These are phyloP conservation scores for Bothriochloa decipiens DNA, from an alignment of 176 grass and related monocot species.

Conservation along the genomic window DNA sequence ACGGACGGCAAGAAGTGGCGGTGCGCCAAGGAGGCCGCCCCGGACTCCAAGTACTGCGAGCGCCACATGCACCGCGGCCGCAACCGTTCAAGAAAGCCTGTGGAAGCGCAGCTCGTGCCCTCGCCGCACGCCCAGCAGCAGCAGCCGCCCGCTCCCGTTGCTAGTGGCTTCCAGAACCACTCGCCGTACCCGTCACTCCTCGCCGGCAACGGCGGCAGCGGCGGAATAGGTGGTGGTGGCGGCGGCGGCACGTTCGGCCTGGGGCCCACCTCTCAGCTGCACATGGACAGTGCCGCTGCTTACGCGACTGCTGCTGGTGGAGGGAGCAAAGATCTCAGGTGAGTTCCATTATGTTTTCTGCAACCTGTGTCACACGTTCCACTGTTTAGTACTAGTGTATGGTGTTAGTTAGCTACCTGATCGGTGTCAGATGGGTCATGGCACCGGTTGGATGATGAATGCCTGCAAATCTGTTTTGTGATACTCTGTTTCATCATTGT, in stretches of 20 bases:
- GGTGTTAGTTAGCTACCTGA: not conserved
- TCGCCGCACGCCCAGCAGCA: constrained; percentile 28
- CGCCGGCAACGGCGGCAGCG: not conserved
- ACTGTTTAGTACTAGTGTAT: not conserved
- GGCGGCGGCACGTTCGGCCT: constrained; percentile 33
- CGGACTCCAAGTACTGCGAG: constrained; percentile 96
- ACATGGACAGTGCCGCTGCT: constrained; percentile 46
- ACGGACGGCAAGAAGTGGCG: constrained; percentile 99
- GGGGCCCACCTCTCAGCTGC: constrained; percentile 52
- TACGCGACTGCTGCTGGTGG: constrained; percentile 48
- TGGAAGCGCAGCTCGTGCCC: constrained; percentile 77
- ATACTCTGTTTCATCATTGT: constrained; percentile 5
- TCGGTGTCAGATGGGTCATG: constrained; percentile 19
- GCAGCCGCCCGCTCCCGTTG: not conserved
- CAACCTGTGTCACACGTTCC: not conserved
- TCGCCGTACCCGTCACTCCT: constrained; percentile 42
- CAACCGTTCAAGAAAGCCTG: constrained; percentile 99
- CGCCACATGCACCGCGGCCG: constrained; percentile 97
- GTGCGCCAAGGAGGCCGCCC: constrained; percentile 87
- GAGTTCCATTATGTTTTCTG: not conserved
- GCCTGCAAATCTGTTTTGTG: constrained; percentile 31
- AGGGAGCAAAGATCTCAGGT: constrained; percentile 67
- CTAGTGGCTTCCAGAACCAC: constrained; percentile 48
- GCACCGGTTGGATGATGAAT: not conserved
- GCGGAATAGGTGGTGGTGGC: not conserved